Base-by-base conservation (phyloP, 345 rosid species). In the Trapa incisa region DNA sequence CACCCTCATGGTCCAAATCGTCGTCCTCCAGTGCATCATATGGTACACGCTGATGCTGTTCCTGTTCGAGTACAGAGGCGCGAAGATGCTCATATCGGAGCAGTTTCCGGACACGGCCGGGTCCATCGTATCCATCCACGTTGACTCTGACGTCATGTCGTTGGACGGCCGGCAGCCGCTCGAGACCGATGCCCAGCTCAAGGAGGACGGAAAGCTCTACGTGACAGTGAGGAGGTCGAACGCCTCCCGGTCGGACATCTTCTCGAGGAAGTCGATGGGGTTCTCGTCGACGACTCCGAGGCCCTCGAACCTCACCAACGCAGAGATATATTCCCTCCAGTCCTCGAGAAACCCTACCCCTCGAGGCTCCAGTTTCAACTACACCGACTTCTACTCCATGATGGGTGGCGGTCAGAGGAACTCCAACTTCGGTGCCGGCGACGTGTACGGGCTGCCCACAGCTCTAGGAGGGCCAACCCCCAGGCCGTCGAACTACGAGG, bases 391-490 rank as follows among this genome's bases (percentile, higher is more conserved):
- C 42, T 61, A 61, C n/a, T 61, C 65, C 41, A 35, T 61, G 65
- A 61, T 61, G 65, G 65, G 65, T 12, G 65, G 54, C 54, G 54
- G 54, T 22, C 17, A 2, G 54, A 50, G 54, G 54, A 50, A 50
- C 54, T 50, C 54, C 54, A 50, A 50, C 75, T 86, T 93, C 47
- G 97, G 97, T 8, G 87, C 91, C 14, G 77, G 86, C 32, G 99
- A 93, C 72, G 35, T 83, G 36, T 88, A 85, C 72, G 88, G 97
- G 1, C 86, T 93, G 42, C 93, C 92, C 41, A 77, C 97, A 6
- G 80, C 98, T 0, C 80, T 87, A n/a, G 98, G 96, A n/a, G 98
- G 96, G 0, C 95, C 88, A 2, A 88, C 91, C 36, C 75, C 48
- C 9, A 45, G 48, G 48, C 48, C 48, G 48, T 45, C 48, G 48